Evolutionary conservation across 2,329 filamentous ascomycete genomes (phyloP), one percentile per base, ranked within the genome.

Genomic region (Apiospora arundinis): DNA sequence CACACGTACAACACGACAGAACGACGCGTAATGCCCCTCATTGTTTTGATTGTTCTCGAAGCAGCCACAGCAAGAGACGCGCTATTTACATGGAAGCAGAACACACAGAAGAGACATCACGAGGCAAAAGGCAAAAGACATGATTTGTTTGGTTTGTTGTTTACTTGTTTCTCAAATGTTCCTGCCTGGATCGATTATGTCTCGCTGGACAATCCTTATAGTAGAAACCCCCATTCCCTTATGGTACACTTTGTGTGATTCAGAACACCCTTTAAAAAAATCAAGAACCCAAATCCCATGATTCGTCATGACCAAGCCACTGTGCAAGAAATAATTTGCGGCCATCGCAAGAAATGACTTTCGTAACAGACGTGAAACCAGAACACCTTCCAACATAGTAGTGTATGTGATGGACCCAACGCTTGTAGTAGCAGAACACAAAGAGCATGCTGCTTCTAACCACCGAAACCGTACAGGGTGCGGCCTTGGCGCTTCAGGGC

Each of bases 391-490:
- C 73, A 72, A 75, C 71, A 71, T 45, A 18, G 11, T 45, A 18
- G 11, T 16, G 40, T 71, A 69, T 69, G 56, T 40, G 56, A 45
- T 63, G 32, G 56, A 63, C 69, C 66, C 60, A 73, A 72, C 52
- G 65, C 71, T 83, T 63, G 56, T 45, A 32, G 32, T 32, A 32
- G 32, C 32, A 32, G 42, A 12, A 45, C 42, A 45, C 42, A 9
- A 45, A 45, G 32, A n/a, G 32, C 32, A 32, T 32, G 32, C 21
- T 63, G 32, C 56, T 63, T 63, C 32, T 84, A 91, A 86, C 89
- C 90, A 85, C 90, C 90, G 85, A 91, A 91, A 85, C 89, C 89
- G 84, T 92, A 91, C 56, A 92, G 88, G 78, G 89, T 92, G 75
- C 87, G 87, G 80, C 89, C 89, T 83, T 91, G 89, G 80, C 89